These are phyloP conservation scores for Andrographis paniculata DNA, from an alignment of 305 asterid species.

Conservation along the genomic window DNA sequence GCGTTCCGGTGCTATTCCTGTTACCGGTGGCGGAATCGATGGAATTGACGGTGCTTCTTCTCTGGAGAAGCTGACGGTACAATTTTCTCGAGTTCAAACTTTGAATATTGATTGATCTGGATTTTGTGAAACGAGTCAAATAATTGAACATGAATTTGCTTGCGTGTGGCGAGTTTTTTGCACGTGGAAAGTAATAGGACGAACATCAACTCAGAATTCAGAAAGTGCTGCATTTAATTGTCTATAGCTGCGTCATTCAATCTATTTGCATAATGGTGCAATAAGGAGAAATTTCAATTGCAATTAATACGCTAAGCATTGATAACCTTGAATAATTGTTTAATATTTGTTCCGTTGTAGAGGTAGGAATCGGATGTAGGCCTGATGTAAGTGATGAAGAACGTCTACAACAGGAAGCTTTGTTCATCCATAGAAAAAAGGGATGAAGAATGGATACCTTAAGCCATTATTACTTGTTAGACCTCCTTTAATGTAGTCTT, in stretches of 20 bases:
- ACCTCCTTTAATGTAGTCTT: neutral
- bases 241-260: conserved; percentile 9
- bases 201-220: conserved; percentile 1
- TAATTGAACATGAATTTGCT: conserved; percentile 4
- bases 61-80: conserved; percentile 56
- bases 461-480: conserved; percentile 1
- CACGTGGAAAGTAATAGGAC: neutral
- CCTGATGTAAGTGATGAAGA: neutral
- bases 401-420: too few relatives aligned
- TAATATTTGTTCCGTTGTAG: too few relatives aligned
- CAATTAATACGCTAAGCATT: conserved; percentile 2
- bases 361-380: too few relatives aligned
- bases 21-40: conserved; percentile 19
- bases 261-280: neutral
- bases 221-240: conserved; percentile 5
- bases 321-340: neutral
- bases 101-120: conserved; percentile 7
- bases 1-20: conserved; percentile 21
- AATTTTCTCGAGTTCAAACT: neutral
- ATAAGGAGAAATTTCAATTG: neutral
- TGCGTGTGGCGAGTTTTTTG: neutral
- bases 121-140: neutral
- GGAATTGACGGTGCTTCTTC: conserved; percentile 20
- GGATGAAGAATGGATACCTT: conserved; percentile 6
- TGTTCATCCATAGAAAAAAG: neutral